Percentiles rank a stretch among this genome's conserved stretches.
Conservation (phyloP, 805 yeast genomes). For the Priceomyces melissophilus region DNA sequence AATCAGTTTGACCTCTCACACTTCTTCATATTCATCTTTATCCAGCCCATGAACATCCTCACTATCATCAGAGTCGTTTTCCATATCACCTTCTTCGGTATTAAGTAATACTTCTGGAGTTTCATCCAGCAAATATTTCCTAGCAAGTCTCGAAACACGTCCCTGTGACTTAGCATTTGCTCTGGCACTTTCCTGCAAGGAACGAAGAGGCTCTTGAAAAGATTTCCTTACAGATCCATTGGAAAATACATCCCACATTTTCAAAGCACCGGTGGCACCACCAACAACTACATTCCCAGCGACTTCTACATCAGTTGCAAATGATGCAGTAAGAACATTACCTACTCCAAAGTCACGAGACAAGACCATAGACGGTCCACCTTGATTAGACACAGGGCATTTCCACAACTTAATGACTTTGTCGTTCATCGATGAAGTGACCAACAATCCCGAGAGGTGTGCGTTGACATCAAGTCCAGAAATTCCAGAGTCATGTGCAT, state of each 20-base stretch:
- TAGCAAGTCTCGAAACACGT: constrained; percentile 67
- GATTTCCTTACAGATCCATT: constrained; percentile 73
- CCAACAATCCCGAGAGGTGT: constrained; percentile 66
- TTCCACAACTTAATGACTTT: constrained; percentile 87
- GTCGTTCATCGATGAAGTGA: constrained; percentile 91
- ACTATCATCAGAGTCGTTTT: constrained; percentile 57
- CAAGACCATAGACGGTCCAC: constrained; percentile 79
- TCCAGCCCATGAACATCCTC: constrained; percentile 44
- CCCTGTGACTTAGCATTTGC: constrained; percentile 54
- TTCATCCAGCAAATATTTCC: constrained; percentile 55
- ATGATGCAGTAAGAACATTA: constrained; percentile 75
- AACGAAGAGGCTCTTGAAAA: constrained; percentile 56
- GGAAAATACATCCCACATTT: constrained; percentile 89
- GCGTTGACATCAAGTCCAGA: constrained; percentile 72
- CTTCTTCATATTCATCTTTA: constrained; percentile 16
- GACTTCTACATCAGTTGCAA: constrained; percentile 84
- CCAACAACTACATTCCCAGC: constrained; percentile 83
- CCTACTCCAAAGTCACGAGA: constrained; percentile 94
- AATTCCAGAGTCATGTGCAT: constrained; percentile 95
- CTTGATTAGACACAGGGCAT: constrained; percentile 39
- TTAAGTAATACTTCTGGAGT: constrained; percentile 55
- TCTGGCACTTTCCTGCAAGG: constrained; percentile 55
- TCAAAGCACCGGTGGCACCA: constrained; percentile 79
- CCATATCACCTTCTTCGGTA: constrained; percentile 56
- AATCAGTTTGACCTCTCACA: constrained; percentile 1